Conservation (phyloP, 1,139 yeast species). For the Taphrina deformans region DNA sequence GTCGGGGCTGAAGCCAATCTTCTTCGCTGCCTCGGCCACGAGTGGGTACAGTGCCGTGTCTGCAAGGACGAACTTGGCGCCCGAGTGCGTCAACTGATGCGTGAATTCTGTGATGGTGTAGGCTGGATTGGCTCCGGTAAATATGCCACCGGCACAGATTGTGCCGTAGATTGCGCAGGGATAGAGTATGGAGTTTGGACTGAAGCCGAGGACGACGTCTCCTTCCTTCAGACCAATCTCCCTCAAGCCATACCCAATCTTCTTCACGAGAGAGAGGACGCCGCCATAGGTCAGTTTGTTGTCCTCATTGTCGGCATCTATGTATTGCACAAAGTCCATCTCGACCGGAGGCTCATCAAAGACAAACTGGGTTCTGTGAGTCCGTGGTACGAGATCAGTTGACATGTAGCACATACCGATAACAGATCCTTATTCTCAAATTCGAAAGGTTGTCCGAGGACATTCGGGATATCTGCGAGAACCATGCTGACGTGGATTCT, state of each 20-base stretch:
- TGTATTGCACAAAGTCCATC: slow-evolving; percentile 6
- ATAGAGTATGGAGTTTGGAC: slow-evolving; percentile 31
- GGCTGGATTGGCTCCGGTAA: slow-evolving; percentile 37
- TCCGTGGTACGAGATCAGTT: no score
- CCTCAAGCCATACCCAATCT: slow-evolving; percentile 15
- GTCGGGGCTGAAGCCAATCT: slow-evolving; percentile 25
- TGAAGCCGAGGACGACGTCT: slow-evolving; percentile 23
- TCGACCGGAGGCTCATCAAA: slow-evolving; percentile 26
- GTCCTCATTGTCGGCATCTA: slow-evolving; percentile 22
- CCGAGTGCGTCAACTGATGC: slow-evolving; percentile 36
- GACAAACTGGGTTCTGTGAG: no score
- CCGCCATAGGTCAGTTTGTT: slow-evolving; percentile 15
- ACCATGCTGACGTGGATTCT: neutral
- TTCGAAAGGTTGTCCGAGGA: neutral
- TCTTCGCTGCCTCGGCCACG: slow-evolving; percentile 32
- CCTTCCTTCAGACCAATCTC: slow-evolving; percentile 20
- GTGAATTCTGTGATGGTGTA: slow-evolving; percentile 34
- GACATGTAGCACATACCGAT: slow-evolving; percentile 8
- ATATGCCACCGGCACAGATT: slow-evolving; percentile 36
- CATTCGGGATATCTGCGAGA: slow-evolving; percentile 21
- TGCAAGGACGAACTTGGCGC: slow-evolving; percentile 35
- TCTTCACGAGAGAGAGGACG: slow-evolving; percentile 4
- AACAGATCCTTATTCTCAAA: slow-evolving; percentile 22
- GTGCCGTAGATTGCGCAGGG: slow-evolving; percentile 34
- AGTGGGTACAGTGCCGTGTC: slow-evolving; percentile 23